Conservation (phyloP, 2,329 filamentous ascomycete species). For the Diaporthe vaccinii region DNA sequence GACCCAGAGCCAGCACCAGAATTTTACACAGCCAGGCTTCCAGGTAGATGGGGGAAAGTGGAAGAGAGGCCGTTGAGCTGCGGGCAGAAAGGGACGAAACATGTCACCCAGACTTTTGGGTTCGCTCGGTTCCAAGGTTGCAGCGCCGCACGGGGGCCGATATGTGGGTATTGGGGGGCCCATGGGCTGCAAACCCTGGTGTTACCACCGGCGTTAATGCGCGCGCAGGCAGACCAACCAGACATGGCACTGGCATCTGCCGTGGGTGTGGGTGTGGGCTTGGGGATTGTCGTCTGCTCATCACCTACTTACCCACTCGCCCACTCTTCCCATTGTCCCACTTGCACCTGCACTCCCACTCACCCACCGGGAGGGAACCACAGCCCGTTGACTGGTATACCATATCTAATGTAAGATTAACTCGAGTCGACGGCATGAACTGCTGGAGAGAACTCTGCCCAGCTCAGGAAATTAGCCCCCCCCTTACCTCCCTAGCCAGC, state of each 20-base stretch:
- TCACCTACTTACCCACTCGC: background rate
- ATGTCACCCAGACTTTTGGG: slow-evolving; percentile 25
- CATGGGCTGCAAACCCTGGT: slow-evolving; percentile 20
- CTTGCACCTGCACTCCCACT: background rate
- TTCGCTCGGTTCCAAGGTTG: background rate
- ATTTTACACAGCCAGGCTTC: background rate
- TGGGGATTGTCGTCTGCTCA: background rate
- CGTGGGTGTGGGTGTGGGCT: background rate
- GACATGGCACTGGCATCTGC: background rate
- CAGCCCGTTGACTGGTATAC: background rate
- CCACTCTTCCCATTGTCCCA: background rate
- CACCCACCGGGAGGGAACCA: background rate
- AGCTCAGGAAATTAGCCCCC: slow-evolving; percentile 22
- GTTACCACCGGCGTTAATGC: slow-evolving; percentile 18
- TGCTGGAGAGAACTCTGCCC: background rate
- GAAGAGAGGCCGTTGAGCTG: slow-evolving; percentile 5
- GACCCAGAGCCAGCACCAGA: background rate
- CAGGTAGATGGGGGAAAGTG: background rate
- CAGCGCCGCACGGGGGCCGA: slow-evolving; percentile 6
- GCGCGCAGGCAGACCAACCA: background rate
- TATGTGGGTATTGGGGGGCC: background rate
- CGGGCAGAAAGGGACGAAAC: slow-evolving; percentile 31
- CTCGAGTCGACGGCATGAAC: slow-evolving; percentile 22
- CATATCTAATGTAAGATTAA: background rate
- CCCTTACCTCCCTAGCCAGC: slow-evolving; percentile 28